Conservation (phyloP, 129 eudicot species). For the Flaveria bidentis region DNA sequence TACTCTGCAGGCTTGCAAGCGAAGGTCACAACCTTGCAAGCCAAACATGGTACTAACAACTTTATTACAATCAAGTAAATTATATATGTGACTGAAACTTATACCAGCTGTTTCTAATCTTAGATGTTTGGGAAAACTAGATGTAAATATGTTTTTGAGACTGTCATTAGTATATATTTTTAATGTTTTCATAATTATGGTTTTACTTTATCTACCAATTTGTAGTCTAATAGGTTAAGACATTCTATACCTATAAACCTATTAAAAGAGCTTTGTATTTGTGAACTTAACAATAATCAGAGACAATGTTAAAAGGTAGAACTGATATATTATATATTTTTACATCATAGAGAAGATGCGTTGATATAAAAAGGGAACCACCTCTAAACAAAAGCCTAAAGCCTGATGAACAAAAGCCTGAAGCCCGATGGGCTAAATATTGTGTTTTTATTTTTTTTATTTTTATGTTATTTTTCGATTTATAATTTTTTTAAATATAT, state of each 20-base stretch:
- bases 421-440: background rate
- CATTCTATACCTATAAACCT: background rate
- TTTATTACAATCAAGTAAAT: conserved; percentile 46
- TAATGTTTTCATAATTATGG: conserved; percentile 5
- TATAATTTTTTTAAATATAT: too few relatives aligned
- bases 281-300: background rate
- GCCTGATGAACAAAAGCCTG: background rate
- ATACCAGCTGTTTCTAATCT: conserved; percentile 10
- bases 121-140: conserved; percentile 28
- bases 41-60: conserved; percentile 63
- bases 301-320: background rate
- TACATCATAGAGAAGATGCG: background rate
- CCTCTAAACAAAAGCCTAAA: background rate
- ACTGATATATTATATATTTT: background rate
- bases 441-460: too few relatives aligned
- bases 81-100: conserved; percentile 12
- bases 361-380: background rate
- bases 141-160: conserved; percentile 12
- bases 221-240: background rate
- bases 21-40: conserved; percentile 54
- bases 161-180: background rate
- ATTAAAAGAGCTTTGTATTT: background rate
- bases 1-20: conserved; percentile 48
- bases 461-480: too few relatives aligned
- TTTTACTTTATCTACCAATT: background rate